phyloP scores from a whole-genome alignment of 331 rosid species.

The Malus hybrid region DNA sequence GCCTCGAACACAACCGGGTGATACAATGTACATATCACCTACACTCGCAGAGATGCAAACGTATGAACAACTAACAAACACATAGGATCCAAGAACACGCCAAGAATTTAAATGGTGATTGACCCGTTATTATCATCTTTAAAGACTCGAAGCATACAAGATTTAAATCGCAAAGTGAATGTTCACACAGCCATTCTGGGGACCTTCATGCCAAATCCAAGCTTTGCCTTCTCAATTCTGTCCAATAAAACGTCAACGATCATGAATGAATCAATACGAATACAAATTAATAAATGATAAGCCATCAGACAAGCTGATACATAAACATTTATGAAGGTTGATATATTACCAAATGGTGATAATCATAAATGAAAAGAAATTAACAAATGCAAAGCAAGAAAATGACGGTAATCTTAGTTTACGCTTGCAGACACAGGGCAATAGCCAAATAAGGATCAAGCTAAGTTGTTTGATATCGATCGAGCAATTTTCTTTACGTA shows the following conservation, averaged over 20 bases:
- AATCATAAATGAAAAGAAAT: neutral
- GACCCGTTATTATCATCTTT: neutral
- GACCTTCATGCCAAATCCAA: constrained; percentile 53
- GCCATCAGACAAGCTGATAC: neutral
- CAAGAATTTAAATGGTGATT: neutral
- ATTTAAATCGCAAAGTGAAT: neutral
- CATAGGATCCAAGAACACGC: neutral
- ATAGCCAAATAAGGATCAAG: neutral
- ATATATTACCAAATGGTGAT: neutral
- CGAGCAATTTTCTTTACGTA: neutral
- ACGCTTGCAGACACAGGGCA: neutral
- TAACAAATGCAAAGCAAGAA: neutral
- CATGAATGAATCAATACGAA: neutral
- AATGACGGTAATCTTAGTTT: neutral
- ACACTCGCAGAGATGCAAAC: neutral
- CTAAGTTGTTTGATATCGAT: neutral
- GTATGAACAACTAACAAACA: neutral
- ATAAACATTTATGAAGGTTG: neutral
- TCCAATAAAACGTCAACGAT: neutral
- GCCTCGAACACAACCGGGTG: neutral
- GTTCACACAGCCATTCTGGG: constrained; percentile 19
- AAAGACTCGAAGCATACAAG: neutral
- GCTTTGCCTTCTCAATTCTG: constrained; percentile 36
- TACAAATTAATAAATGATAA: neutral
- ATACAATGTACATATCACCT: neutral